Conservation (phyloP, 2,329 filamentous ascomycete species). For the Talaromyces sp. region DNA sequence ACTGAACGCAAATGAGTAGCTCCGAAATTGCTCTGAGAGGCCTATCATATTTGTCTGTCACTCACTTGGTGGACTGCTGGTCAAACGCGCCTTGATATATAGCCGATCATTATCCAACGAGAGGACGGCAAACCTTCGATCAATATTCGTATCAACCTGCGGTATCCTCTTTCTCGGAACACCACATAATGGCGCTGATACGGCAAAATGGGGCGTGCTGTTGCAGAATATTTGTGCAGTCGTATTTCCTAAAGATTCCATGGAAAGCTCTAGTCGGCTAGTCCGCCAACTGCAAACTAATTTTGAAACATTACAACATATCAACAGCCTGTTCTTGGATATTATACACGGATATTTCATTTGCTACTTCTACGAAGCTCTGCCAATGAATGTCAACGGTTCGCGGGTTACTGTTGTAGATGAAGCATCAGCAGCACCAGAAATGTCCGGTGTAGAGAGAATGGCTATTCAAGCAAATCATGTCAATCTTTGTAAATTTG, state of each 20-base stretch:
- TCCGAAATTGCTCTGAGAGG: slow-evolving; percentile 55
- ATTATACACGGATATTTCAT: slow-evolving; percentile 72
- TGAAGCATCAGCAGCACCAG: slow-evolving; percentile 68
- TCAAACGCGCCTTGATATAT: slow-evolving; percentile 70
- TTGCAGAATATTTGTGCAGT: slow-evolving; percentile 69
- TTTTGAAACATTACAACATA: slow-evolving; percentile 73
- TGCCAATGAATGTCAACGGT: slow-evolving; percentile 69
- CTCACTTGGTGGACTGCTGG: slow-evolving; percentile 71
- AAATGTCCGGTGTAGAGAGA: slow-evolving; percentile 69
- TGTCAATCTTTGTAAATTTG: slow-evolving; percentile 72
- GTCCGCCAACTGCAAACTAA: slow-evolving; percentile 71
- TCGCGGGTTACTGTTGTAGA: slow-evolving; percentile 69
- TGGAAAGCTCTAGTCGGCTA: slow-evolving; percentile 69
- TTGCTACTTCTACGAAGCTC: slow-evolving; percentile 76
- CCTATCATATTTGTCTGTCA: slow-evolving; percentile 78
- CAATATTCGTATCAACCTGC: slow-evolving; percentile 73
- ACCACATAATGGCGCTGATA: slow-evolving; percentile 70
- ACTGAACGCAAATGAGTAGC: too few species aligned
- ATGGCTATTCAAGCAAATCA: slow-evolving; percentile 77
- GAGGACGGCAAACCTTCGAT: slow-evolving; percentile 65
- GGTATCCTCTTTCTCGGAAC: slow-evolving; percentile 77
- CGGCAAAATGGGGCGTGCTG: slow-evolving; percentile 68
- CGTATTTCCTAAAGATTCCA: slow-evolving; percentile 65
- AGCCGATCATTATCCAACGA: slow-evolving; percentile 63
- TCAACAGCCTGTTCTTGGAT: slow-evolving; percentile 72